These are phyloP conservation scores for Aurinia saxatilis DNA, from an alignment of 345 rosid genomes.

Conservation along the genomic window DNA sequence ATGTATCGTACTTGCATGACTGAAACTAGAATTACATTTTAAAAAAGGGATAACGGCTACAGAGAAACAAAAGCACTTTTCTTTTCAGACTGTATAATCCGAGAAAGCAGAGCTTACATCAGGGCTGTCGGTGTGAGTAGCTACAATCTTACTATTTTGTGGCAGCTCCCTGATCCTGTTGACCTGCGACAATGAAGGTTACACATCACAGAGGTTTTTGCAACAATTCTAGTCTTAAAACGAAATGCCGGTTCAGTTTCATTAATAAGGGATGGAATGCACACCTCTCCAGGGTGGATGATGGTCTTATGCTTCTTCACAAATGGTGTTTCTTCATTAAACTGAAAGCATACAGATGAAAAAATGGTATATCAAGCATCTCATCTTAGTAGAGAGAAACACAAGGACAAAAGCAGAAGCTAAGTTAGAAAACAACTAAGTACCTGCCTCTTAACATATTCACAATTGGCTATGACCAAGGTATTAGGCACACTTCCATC, in stretches of 20 bases:
- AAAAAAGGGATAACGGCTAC: not conserved
- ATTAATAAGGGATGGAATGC: not conserved
- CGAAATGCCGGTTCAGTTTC: too few relatives aligned
- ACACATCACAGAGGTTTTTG: not conserved
- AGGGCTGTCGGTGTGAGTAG: conserved; percentile 94
- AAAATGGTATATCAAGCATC: not conserved
- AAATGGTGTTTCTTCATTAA: conserved; percentile 76
- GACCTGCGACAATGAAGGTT: conserved; percentile 42
- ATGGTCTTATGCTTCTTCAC: conserved; percentile 91
- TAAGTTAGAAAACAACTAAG: not conserved
- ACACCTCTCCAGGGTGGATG: conserved; percentile 97
- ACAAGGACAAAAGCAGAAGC: not conserved
- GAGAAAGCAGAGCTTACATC: conserved; percentile 42
- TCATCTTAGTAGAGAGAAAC: not conserved
- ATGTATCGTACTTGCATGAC: conserved; percentile 7
- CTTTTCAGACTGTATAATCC: not conserved
- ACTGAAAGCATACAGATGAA: conserved; percentile 31
- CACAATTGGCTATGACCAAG: conserved; percentile 79
- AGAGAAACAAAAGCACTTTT: not conserved
- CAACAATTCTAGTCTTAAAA: not conserved
- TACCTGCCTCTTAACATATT: conserved; percentile 76
- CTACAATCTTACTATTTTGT: conserved; percentile 75
- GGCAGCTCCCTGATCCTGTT: conserved; percentile 96
- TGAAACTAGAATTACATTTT: not conserved
- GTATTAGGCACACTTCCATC: conserved; percentile 92